Percentiles rank a stretch among this genome's conserved stretches.
Evolutionary conservation across 1,139 yeast species (phyloP).

Genomic region (Kodamaea derodonti): DNA sequence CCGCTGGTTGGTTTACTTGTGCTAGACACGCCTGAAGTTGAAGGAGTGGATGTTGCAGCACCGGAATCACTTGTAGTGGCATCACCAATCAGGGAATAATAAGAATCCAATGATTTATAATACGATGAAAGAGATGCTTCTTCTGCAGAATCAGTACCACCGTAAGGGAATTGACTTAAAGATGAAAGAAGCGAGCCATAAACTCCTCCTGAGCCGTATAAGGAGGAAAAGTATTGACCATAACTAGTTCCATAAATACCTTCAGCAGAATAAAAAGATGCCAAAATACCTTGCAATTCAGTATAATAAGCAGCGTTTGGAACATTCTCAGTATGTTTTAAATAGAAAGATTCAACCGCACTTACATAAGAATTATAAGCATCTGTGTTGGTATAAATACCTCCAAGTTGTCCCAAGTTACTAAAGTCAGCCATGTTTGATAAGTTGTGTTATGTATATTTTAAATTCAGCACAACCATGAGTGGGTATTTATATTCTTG

Average conservation of each 20-base stretch:
- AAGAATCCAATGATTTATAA: neutral
- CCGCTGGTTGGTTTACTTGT: conserved; percentile 5
- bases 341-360: neutral
- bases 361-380: neutral
- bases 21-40: conserved; percentile 3
- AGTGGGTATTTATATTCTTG: too few relatives aligned
- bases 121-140: conserved; percentile 1
- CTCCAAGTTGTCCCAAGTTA: neutral
- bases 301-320: conserved; percentile 2
- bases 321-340: neutral
- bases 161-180: neutral
- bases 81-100: neutral
- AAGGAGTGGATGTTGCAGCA: neutral
- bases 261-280: neutral
- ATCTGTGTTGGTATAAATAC: neutral
- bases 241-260: neutral
- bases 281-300: conserved; percentile 1
- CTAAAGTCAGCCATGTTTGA: neutral
- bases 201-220: neutral
- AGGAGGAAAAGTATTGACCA: neutral
- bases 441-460: too few relatives aligned
- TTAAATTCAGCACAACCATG: too few relatives aligned
- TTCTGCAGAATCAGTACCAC: neutral
- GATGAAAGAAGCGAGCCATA: too few relatives aligned
- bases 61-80: neutral